Evolutionary conservation across 2,329 filamentous ascomycete species (phyloP).

Genomic region (Xylaria sp.): DNA sequence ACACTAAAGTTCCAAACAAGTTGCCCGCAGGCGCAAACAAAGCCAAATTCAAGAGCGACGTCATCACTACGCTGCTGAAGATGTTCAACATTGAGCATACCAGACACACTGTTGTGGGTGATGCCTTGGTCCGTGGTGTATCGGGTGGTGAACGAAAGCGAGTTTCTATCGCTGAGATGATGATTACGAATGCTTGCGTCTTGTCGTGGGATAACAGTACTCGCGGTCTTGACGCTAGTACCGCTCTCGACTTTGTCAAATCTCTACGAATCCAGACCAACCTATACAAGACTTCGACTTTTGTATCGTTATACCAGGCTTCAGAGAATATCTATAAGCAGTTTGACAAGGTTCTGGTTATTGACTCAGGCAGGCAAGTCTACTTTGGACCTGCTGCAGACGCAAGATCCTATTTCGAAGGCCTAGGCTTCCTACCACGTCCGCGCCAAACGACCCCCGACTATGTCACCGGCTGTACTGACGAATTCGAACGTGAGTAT

Average conservation of each 20-base stretch:
- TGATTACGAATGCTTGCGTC: conserved; percentile 78
- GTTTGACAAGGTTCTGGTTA: conserved; percentile 87
- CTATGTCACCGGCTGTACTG: conserved; percentile 84
- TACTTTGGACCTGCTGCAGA: conserved; percentile 77
- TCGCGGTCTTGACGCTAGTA: conserved; percentile 74
- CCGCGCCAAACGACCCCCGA: conserved; percentile 84
- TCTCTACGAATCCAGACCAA: conserved; percentile 84
- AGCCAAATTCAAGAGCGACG: conserved; percentile 78
- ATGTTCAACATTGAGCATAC: conserved; percentile 97
- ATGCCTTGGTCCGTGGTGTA: conserved; percentile 82
- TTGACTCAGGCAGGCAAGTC: conserved; percentile 79
- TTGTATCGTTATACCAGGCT: conserved; percentile 87
- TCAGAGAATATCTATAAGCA: conserved; percentile 82
- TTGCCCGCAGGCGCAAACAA: conserved; percentile 79
- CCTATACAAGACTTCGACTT: conserved; percentile 84
- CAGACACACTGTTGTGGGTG: conserved; percentile 83
- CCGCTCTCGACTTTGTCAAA: conserved; percentile 73
- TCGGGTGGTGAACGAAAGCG: conserved; percentile 84
- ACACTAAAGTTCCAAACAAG: conserved; percentile 86
- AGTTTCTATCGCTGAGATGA: conserved; percentile 85
- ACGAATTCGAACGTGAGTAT: conserved; percentile 85
- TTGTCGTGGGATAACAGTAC: conserved; percentile 82
- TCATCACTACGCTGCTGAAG: conserved; percentile 79
- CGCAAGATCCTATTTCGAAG: conserved; percentile 79
- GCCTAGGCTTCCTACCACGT: conserved; percentile 78